Base-by-base conservation (phyloP, 345 rosid species). In the Salix suchowensis region DNA sequence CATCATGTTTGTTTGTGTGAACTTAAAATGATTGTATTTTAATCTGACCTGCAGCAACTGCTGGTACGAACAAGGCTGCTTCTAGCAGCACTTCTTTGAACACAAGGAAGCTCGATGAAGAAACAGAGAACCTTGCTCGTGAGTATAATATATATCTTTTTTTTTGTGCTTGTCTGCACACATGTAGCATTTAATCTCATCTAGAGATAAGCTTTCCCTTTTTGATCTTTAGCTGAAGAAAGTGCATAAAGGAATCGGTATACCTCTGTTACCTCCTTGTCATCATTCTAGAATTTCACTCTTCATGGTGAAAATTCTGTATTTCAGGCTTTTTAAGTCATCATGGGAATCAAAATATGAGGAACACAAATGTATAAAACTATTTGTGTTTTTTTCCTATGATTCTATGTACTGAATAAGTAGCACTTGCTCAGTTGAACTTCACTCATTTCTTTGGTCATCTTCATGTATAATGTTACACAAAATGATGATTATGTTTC, bases 51-150 rank as follows among this genome's bases (percentile, higher is more conserved):
- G 80, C 85, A 93, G 99, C 86, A 65, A 88, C 81, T 86, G 99
- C 92, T 79, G 98, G 97, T 69, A 76, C 93, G 15, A 96, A 96
- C 88, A 96, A 80, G 82, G 95, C 99, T 3, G 97, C 99, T 40
- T 93, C 98, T 12, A 93, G 97, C 82, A 81, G 97, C 82, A 92
- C 99, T 65, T 76, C 98, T 73, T 71, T 96, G 77, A 96, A 96
- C 84, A 96, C 99, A 7, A 93, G 91, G 87, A 91, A 88, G 89
- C 97, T 93, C 75, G 97, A 93, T 81, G 98, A 96, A 26, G 98
- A 94, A 76, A 90, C 94, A 10, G 99, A 96, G 88, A 96, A 89
- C 62, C 94, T 96, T 61, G 42, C 97, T 82, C 99, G 99, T 93
- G 82, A 86, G 97, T 87, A 50, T 50, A 50, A 4, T 18, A 50